Conservation (phyloP, 441 rosid species). For the Croton laevigatus region DNA sequence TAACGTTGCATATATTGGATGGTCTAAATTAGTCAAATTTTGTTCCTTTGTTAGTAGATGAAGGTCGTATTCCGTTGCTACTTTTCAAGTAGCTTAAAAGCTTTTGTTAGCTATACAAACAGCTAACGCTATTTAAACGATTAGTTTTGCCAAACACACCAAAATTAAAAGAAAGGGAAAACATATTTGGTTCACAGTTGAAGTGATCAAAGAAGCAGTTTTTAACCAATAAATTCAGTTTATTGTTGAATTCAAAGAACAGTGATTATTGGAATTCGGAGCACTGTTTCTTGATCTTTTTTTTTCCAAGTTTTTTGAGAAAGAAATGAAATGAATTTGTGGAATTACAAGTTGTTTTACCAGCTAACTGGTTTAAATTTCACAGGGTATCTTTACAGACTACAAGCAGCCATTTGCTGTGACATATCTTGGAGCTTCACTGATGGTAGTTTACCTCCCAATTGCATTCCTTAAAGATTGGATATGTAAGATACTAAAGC, state of each 20-base stretch:
- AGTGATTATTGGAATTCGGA: neutral
- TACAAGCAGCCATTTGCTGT: conserved; percentile 48
- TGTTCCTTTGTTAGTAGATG: neutral
- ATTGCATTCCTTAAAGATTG: conserved; percentile 85
- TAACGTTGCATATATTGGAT: neutral
- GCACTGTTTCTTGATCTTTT: neutral
- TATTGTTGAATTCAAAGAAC: neutral
- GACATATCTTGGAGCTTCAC: conserved; percentile 84
- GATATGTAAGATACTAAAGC: conserved; percentile 52
- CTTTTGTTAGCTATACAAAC: no score
- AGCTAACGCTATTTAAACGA: no score
- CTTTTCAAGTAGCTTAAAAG: no score
- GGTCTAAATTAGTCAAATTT: neutral
- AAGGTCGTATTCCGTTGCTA: neutral
- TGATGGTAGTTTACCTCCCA: conserved; percentile 95
- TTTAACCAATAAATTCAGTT: neutral
- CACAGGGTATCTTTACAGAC: conserved; percentile 64
- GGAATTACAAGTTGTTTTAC: neutral
- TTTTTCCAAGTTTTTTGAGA: neutral
- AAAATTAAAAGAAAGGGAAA: neutral
- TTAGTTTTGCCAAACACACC: no score
- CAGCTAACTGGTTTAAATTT: conserved; percentile 20
- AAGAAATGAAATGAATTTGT: neutral
- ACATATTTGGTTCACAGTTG: neutral
- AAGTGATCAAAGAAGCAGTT: conserved; percentile 3